Base-by-base conservation (phyloP, 768 basidiomycete species). In the Suillus decipiens region DNA sequence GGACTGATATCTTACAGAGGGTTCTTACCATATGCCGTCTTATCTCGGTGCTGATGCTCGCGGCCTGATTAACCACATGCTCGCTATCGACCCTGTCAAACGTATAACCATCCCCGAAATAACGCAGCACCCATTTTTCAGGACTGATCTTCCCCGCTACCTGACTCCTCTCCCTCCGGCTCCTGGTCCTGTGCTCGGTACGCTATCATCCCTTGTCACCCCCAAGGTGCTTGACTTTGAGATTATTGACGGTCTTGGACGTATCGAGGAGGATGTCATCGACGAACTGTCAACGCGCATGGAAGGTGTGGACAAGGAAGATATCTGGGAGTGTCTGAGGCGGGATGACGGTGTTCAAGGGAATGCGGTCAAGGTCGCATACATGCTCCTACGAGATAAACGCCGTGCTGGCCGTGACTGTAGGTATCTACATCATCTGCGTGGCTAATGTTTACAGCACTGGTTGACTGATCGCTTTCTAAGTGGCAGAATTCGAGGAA, bases 331-430 rank as follows among this genome's bases (percentile, higher is more conserved):
- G 54, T 89, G 89, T 71, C 76, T 98, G 65, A 84, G 90, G 64
- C 79, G 87, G 67, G 89, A 95, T 59, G 94, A 96, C 66, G 95
- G 92, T 0, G 82, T 86, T 47, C 88, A 89, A 64, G 93, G 95
- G 43, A 97, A 98, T 72, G 89, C 93, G 60, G 90, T 99, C 72
- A 96, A 97, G 77, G 95, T 99, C 8, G 95, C 96, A 0, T 99
- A 99, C 76, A 88, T 95, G 86, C 81, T 99, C 5, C 80, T 97
- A 51, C 82, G 94, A 62, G 96, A 99, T 71, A 95, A 95, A 78
- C 82, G 88, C 68, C 80, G 95, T 43, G 82, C 91, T 60, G 88
- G 94, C 7, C 86, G 90, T 74, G 93, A 95, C 73, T 78, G 95
- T 96, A 70, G 82, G 94, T 82, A 36, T 42, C 14, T 19, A 9